These are phyloP conservation scores for Colletotrichum godetiae DNA, from an alignment of 2,329 filamentous ascomycete genomes.

Conservation along the genomic window DNA sequence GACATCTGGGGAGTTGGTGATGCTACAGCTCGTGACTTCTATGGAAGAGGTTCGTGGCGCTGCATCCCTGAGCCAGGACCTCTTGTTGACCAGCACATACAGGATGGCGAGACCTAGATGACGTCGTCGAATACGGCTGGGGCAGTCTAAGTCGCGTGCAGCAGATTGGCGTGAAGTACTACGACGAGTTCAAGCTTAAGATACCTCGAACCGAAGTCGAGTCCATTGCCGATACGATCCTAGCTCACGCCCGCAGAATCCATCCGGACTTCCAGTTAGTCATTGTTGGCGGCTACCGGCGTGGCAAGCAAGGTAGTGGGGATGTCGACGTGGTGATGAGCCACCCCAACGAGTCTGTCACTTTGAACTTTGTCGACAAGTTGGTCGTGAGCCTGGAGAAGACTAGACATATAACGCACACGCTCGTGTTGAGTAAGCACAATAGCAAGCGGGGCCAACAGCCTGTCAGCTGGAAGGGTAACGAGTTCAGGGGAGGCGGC, in stretches of 20 bases:
- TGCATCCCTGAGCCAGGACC: background rate
- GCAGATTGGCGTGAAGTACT: conserved; percentile 94
- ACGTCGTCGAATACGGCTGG: conserved; percentile 89
- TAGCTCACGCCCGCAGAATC: conserved; percentile 74
- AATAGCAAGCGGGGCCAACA: conserved; percentile 79
- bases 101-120: conserved; percentile 86
- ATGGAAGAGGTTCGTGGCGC: conserved; percentile 64
- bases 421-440: conserved; percentile 75
- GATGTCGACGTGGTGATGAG: conserved; percentile 90
- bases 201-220: conserved; percentile 82
- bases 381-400: conserved; percentile 78
- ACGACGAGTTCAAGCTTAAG: conserved; percentile 81
- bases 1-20: conserved; percentile 94
- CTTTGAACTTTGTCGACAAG: conserved; percentile 76
- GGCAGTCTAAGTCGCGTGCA: conserved; percentile 78
- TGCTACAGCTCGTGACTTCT: conserved; percentile 84
- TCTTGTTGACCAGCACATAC: background rate
- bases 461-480: conserved; percentile 64
- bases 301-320: conserved; percentile 78
- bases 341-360: conserved; percentile 78
- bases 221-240: conserved; percentile 71
- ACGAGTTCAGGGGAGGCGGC: conserved; percentile 60
- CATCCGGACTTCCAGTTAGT: conserved; percentile 65
- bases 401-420: conserved; percentile 82
- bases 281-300: conserved; percentile 84